These are phyloP conservation scores for Plasmodium billcollinsi DNA, from an alignment of 169 alveolate genomes.

Conservation along the genomic window DNA sequence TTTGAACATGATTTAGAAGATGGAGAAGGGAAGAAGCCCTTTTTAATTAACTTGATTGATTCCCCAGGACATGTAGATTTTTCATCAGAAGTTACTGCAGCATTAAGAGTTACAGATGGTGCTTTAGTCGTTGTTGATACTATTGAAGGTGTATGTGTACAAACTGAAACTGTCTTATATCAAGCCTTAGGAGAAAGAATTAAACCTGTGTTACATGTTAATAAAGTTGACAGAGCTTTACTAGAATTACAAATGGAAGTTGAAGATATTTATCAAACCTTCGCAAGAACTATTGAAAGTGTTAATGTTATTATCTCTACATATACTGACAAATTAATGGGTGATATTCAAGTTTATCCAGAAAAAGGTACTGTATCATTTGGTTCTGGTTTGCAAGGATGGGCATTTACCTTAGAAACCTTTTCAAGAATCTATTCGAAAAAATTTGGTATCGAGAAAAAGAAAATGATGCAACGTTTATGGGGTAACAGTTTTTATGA, in stretches of 20 bases:
- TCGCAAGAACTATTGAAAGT: slow-evolving; percentile 96
- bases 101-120: slow-evolving; percentile 99
- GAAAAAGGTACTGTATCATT: slow-evolving; percentile 98
- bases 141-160: slow-evolving; percentile 99
- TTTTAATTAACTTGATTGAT: slow-evolving; percentile 98
- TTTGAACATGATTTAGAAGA: slow-evolving; percentile 97
- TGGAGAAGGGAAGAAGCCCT: slow-evolving; percentile 91
- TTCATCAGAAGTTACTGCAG: slow-evolving; percentile 99
- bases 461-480: slow-evolving; percentile 96
- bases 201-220: slow-evolving; percentile 98
- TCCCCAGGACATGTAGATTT: slow-evolving; percentile 99
- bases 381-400: slow-evolving; percentile 99
- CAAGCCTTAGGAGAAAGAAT: slow-evolving; percentile 99
- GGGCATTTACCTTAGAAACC: slow-evolving; percentile 98
- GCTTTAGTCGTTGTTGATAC: slow-evolving; percentile 99
- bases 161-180: slow-evolving; percentile 99
- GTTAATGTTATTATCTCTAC: slow-evolving; percentile 98
- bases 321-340: slow-evolving; percentile 96
- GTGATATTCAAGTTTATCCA: slow-evolving; percentile 97
- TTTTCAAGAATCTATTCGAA: slow-evolving; percentile 97
- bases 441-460: slow-evolving; percentile 96
- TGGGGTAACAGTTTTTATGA: slow-evolving; percentile 99
- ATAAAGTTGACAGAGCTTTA: slow-evolving; percentile 98
- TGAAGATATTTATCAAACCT: slow-evolving; percentile 98
- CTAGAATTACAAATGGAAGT: slow-evolving; percentile 98